phyloP scores from a whole-genome alignment of 2,329 filamentous ascomycete species.

The Fusarium albosuccineum region DNA sequence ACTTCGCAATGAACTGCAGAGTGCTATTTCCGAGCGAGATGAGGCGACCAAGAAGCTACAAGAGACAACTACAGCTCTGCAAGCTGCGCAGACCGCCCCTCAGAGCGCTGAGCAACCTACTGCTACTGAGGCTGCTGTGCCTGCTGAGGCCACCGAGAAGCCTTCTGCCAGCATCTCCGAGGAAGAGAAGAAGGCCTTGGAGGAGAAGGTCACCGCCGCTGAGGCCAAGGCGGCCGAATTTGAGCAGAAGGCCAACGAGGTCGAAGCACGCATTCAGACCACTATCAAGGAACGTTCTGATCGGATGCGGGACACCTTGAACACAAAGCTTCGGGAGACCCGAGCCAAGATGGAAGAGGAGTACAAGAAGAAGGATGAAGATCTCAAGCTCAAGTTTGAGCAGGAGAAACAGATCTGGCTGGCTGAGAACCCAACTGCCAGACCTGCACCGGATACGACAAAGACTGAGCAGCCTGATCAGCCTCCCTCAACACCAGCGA shows the following conservation, averaged over 20 bases:
- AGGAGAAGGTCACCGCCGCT: constrained; percentile 71
- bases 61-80: constrained; percentile 44
- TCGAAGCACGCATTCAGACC: constrained; percentile 72
- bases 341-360: constrained; percentile 65
- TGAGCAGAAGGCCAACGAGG: constrained; percentile 72
- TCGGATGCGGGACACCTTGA: constrained; percentile 76
- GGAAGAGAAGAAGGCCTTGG: constrained; percentile 70
- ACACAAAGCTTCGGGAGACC: constrained; percentile 78
- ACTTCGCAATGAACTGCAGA: constrained; percentile 70
- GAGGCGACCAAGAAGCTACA: constrained; percentile 61
- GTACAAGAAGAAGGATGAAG: constrained; percentile 66
- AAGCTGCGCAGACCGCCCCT: constrained; percentile 50
- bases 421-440: constrained; percentile 61
- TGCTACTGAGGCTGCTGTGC: constrained; percentile 25
- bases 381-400: constrained; percentile 68
- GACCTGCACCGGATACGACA: constrained; percentile 39
- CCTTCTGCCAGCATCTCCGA: constrained; percentile 57
- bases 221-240: constrained; percentile 74
- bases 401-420: constrained; percentile 74
- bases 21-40: constrained; percentile 74
- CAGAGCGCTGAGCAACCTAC: constrained; percentile 48
- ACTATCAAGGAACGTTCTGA: constrained; percentile 76
- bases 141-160: constrained; percentile 33
- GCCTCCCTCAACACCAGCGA: constrained; percentile 55
- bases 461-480: constrained; percentile 33